Base-by-base conservation (phyloP, 1,139 yeast species). In the Debaryomycetaceae sp. region DNA sequence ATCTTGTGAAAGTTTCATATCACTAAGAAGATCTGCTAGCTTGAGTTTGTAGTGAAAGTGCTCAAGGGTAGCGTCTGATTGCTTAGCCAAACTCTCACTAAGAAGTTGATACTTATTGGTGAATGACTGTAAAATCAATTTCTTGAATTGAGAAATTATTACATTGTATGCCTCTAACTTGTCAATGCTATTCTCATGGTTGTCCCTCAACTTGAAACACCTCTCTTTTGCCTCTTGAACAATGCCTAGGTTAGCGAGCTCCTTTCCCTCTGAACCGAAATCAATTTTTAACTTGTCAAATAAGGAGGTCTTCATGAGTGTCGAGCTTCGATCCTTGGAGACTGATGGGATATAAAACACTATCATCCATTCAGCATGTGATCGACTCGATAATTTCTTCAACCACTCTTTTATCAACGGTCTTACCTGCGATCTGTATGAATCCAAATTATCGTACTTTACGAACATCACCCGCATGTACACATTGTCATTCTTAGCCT, bases 331-430 rank as follows among this genome's bases (percentile, higher is more conserved):
- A 48, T 70, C 75, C 39, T 74, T 72, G 24, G 64, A 62, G 30
- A 72, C 77, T 17, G 63, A 58, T 0, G 86, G 81, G 2, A 75
- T 61, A 55, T 76, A 81, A 45, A 81, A 72, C 0, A 88, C 65
- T 14, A 89, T 74, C 52, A 80, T 69, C 87, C 93, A 86, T 47
- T 85, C 87, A 7, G 82, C 48, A 70, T 66, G 37, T 56, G 63
- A 38, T 57, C 64, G 44, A 59, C 68, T 40, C 7, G 85, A 78
- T 42, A 75, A 65, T 14, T 75, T 66, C 42, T 72, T 70, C 34
- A 87, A 69, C 99, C 99, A 93, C 56, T 87, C 95, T 44, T 77
- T 75, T 30, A 91, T 79, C 55, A 89, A 71, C 1, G 95, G 95
- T 40, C 99, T 76, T 0, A 85, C 90, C 54, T 85, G 87, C 1